A percentile compares a stretch with the other conserved stretches of the same genome.
Evolutionary conservation across 1,139 yeast species (phyloP).

Genomic region (Pneumocystis carinii): DNA sequence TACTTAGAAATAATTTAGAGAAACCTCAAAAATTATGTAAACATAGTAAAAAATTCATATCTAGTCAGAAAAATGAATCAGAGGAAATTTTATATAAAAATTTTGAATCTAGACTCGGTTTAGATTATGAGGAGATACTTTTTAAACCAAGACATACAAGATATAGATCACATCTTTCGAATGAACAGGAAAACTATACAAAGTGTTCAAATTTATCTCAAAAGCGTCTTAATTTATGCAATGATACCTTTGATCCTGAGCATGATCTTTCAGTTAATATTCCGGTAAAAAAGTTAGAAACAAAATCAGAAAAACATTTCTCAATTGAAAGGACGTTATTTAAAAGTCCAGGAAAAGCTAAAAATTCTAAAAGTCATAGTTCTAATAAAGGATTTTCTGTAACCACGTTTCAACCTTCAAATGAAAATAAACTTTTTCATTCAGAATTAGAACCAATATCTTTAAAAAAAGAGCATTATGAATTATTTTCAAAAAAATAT

Average conservation of each 20-base stretch:
- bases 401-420: not conserved
- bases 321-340: not conserved
- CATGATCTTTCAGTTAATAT: not conserved
- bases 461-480: no score
- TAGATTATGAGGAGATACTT: no score
- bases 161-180: no score
- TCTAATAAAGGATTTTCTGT: not conserved
- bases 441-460: not conserved
- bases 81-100: no score
- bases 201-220: no score
- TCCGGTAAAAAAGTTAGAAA: not conserved
- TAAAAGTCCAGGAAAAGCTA: not conserved
- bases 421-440: not conserved
- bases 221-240: no score
- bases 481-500: no score
- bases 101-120: no score
- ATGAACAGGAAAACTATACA: no score
- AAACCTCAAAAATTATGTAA: not conserved
- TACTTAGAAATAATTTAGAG: not conserved
- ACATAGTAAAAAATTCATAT: not conserved
- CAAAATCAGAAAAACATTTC: no score
- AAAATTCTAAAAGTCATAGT: not conserved
- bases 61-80: not conserved
- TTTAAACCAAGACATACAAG: no score
- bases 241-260: no score